These are phyloP conservation scores for Nakazawaea anatomiae DNA, from an alignment of 805 yeast species.

Conservation along the genomic window DNA sequence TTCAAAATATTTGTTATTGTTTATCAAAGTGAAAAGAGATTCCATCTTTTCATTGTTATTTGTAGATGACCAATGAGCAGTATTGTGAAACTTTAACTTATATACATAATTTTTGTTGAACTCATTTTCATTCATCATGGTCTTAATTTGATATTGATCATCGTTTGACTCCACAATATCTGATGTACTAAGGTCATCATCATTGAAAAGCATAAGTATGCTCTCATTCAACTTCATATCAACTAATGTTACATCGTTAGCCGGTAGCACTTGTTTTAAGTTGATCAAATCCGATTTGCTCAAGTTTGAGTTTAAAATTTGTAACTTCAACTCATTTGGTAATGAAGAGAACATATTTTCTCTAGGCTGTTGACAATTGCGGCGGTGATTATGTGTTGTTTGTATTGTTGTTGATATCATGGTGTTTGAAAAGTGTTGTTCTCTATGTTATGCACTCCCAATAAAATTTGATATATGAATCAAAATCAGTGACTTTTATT, in stretches of 20 bases:
- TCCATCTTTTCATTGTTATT: neutral
- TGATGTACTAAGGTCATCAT: neutral
- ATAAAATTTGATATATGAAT: too few species aligned
- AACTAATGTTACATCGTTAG: neutral
- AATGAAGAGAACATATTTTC: conserved; percentile 1
- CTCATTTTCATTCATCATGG: neutral
- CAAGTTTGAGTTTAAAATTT: neutral
- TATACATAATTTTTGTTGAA: neutral
- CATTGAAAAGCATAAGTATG: conserved; percentile 5
- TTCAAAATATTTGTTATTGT: neutral
- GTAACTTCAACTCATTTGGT: conserved; percentile 9
- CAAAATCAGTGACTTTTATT: too few species aligned
- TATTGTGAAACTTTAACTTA: conserved; percentile 7
- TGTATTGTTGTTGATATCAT: neutral
- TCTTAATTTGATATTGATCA: conserved; percentile 1
- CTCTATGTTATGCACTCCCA: too few species aligned
- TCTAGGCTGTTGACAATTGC: neutral
- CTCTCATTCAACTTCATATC: conserved; percentile 9
- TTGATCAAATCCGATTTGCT: conserved; percentile 3
- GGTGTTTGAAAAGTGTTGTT: too few species aligned
- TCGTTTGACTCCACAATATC: conserved; percentile 1
- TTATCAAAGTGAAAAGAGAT: neutral
- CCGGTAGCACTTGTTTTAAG: neutral
- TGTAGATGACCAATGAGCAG: conserved; percentile 7
- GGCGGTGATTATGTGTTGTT: neutral